Evolutionary conservation across 176 grass and related monocot genomes (phyloP).

Genomic region (bread wheat (Triticum aestivum)): IWGSC_CS_RefSeq_v2.1 NC_057797.1:773101250-773101749

Average conservation of each 20-base stretch:
- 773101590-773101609: slow-evolving; percentile 56
- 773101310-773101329: slow-evolving; percentile 70
- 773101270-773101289: slow-evolving; percentile 81
- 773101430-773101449: slow-evolving; percentile 84
- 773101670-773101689: slow-evolving; percentile 93
- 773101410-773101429: slow-evolving; percentile 92
- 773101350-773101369: slow-evolving; percentile 75
- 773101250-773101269: slow-evolving; percentile 92
- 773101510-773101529: slow-evolving; percentile 60
- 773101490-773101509: slow-evolving; percentile 48
- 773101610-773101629: slow-evolving; percentile 72
- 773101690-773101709: slow-evolving; percentile 91
- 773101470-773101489: slow-evolving; percentile 90
- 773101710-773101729: slow-evolving; percentile 57
- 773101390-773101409: slow-evolving; percentile 84
- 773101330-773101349: slow-evolving; percentile 93
- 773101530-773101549: slow-evolving; percentile 61
- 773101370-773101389: slow-evolving; percentile 28
- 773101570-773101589: slow-evolving; percentile 73
- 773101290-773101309: slow-evolving; percentile 63
- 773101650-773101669: slow-evolving; percentile 77
- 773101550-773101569: slow-evolving; percentile 95
- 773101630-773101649: slow-evolving; percentile 84
- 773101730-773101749: too few relatives aligned
- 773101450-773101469: slow-evolving; percentile 75